phyloP scores from a whole-genome alignment of 164 flowering plant species.

The Liriodendron chinense region DNA sequence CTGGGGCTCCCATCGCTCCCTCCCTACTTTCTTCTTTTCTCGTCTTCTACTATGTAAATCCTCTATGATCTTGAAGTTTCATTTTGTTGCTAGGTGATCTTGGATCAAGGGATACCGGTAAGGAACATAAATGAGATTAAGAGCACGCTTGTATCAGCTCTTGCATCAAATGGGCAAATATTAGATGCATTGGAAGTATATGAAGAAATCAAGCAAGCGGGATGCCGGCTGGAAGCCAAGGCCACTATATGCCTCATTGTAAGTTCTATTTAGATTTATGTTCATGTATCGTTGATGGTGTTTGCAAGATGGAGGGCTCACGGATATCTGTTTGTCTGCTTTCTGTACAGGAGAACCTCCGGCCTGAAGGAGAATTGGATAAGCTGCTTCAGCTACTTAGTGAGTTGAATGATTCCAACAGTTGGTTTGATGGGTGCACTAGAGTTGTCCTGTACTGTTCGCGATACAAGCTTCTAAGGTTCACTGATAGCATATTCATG shows the following conservation, averaged over 20 bases:
- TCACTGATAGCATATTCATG: neutral
- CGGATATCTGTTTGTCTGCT: neutral
- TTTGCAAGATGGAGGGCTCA: neutral
- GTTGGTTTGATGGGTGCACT: conserved; percentile 72
- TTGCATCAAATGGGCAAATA: conserved; percentile 59
- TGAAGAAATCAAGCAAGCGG: conserved; percentile 56
- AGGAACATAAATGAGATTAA: conserved; percentile 56
- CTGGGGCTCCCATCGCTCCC: too few relatives aligned
- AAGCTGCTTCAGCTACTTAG: conserved; percentile 54
- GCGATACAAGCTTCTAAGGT: conserved; percentile 56
- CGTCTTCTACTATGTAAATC: neutral
- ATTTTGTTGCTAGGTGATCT: conserved; percentile 40
- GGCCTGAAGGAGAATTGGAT: conserved; percentile 46
- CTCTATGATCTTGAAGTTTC: neutral
- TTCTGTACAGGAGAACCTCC: conserved; percentile 49
- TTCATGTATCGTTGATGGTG: neutral
- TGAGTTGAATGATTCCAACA: conserved; percentile 46
- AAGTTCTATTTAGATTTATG: conserved; percentile 25
- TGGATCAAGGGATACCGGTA: conserved; percentile 40
- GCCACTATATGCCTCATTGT: conserved; percentile 64
- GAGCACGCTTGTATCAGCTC: conserved; percentile 63
- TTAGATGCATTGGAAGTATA: conserved; percentile 66
- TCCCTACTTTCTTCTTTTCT: too few relatives aligned
- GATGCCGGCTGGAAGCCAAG: conserved; percentile 55
- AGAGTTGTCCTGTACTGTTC: conserved; percentile 54